Evolutionary conservation across 441 rosid species (phyloP), one percentile per base, ranked within the genome.

Genomic region (Pelargonium citronellum): DNA sequence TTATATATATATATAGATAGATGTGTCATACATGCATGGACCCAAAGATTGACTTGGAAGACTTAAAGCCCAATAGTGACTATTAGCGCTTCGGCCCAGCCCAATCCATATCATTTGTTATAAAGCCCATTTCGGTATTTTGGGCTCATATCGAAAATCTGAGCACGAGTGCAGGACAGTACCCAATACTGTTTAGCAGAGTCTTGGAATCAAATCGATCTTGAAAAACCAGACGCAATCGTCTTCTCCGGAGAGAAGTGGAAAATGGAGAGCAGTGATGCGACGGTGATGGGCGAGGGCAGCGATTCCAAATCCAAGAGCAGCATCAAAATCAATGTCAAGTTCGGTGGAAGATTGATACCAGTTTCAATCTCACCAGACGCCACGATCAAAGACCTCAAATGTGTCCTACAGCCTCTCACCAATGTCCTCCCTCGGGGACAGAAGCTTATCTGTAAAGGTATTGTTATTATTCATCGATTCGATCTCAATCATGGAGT

Each of bases 351-450:
- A 67, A 81, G 80, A 78, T 80, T 86, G 57, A 86, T 91, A 43
- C 88, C 92, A 0, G 51, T 88, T 11, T 75, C 88, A 2, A 44
- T 83, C 15, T 79, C 92, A 5, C 58, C 69, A 22, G 89, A 88
- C 69, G 72, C 83, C 46, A 83, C 87, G 2, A 67, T 85, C 77
- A 81, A 81, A 79, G 86, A 85, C 46, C 80, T 94, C 22, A 94
- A 94, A 75, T 79, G 83, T 49, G 86, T 83, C 71, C 95, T 91
- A 24, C 93, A 88, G 75, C 85, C 96, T 8, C 87, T 88, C 84
- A 93, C 98, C 75, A 80, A 91, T 67, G 97, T 91, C 71, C 97
- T 93, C 74, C 89, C 97, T 62, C 96, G 97, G 12, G 97, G 96
- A 37, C 98, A 91, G 75, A 91, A 87, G 80, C 90, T 93, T 82